These are phyloP conservation scores for Pseudohalonectria lignicola DNA, from an alignment of 2,329 filamentous ascomycete genomes.

Conservation along the genomic window DNA sequence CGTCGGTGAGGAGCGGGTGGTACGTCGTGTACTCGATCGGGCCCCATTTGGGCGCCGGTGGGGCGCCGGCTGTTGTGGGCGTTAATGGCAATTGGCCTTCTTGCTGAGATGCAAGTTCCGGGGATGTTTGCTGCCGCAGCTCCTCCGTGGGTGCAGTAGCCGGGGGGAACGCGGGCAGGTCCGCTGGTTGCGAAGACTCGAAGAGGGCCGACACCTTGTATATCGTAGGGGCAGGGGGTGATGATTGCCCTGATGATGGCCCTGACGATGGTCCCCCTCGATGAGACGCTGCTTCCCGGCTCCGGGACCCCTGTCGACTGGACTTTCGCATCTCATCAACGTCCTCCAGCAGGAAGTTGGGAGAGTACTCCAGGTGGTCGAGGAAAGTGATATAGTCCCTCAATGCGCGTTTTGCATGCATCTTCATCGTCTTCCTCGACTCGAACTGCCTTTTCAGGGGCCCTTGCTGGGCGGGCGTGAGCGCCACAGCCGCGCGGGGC, in stretches of 20 bases:
- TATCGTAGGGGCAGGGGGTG: too few relatives aligned
- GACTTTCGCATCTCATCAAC: slow-evolving; percentile 44
- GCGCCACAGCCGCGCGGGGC: slow-evolving; percentile 15
- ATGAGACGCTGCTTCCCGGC: not conserved
- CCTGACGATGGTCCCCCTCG: too few relatives aligned
- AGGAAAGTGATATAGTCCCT: slow-evolving; percentile 66
- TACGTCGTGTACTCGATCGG: slow-evolving; percentile 58
- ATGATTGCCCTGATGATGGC: too few relatives aligned
- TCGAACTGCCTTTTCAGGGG: slow-evolving; percentile 37
- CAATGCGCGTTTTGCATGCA: slow-evolving; percentile 64
- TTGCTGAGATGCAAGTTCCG: not conserved
- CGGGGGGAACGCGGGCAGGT: slow-evolving; percentile 55
- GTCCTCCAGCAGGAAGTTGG: slow-evolving; percentile 50
- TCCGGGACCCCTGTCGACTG: not conserved
- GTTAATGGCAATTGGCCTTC: not conserved
- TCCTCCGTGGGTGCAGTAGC: not conserved
- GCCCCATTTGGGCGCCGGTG: not conserved
- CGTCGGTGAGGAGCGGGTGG: slow-evolving; percentile 70
- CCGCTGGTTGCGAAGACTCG: slow-evolving; percentile 50
- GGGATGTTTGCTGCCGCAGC: not conserved
- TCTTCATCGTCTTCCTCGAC: slow-evolving; percentile 58
- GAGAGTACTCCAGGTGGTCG: slow-evolving; percentile 67
- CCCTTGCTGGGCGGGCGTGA: slow-evolving; percentile 32
- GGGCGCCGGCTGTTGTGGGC: not conserved
- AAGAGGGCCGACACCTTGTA: slow-evolving; percentile 55